Base-by-base conservation (phyloP, 139 green algal species). In the Closterium sp. region DNA sequence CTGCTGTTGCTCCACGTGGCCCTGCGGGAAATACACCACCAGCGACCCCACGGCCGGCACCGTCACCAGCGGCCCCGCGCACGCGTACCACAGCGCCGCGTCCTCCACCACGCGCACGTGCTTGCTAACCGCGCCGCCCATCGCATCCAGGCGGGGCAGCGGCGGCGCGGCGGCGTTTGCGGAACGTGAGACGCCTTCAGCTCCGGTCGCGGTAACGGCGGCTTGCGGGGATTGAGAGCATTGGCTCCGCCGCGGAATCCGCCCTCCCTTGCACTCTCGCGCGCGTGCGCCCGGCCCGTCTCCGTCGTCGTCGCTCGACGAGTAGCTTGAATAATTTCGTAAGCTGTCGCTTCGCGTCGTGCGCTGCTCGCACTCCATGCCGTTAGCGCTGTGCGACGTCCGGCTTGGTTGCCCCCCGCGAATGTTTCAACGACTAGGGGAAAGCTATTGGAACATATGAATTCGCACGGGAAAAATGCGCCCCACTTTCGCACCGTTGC, bases 21-120 rank as follows among this genome's bases (percentile, higher is more conserved):
- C 89, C 89, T 92, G 89, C 70, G 89, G 89, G 31, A 91, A 92
- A 28, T 92, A 92, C 28, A 93, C 28, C 28, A 92, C 89, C n/a
- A 62, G 30, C 89, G 89, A 50, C 28, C 89, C 89, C 28, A 92
- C 89, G 79, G 17, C 89, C 70, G 89, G 84, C 28, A 92, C 30
- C 50, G 89, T 31, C 28, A 92, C 89, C 70, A 92, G 79, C 70
- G 84, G 84, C 28, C 89, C 89, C 28, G 89, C 89, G 89, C 50
- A 91, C 89, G 89, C 85, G 73, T 92, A 86, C 89, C 89, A 92
- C 30, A 92, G 70, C 28, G 28, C 86, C 84, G 89, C 29, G n/a
- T 92, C 89, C 62, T 79, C 17, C 62, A 79, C 62, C 17, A 4
- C 62, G 62, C 62, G 62, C 62, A 79, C 62, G 62, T 79, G 62